Evolutionary conservation across 140 eudicot species (phyloP).

Genomic region (Flaveria floridana): DNA sequence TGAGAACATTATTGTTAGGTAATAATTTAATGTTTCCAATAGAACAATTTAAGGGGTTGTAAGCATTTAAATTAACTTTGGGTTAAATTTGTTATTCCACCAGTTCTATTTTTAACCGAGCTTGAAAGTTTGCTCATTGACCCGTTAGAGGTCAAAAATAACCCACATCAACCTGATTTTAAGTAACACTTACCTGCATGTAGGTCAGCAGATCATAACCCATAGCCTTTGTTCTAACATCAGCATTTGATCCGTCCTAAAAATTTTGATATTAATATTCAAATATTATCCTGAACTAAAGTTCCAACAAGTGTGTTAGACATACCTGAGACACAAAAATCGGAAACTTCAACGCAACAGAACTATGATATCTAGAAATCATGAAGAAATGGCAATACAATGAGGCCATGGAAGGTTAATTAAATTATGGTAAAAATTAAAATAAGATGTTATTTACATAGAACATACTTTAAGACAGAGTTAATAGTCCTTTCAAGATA

Average conservation of each 20-base stretch:
- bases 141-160: not conserved
- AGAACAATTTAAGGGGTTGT: not conserved
- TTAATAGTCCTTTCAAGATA: conserved; percentile 84
- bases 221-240: conserved; percentile 73
- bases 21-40: not conserved
- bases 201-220: conserved; percentile 70
- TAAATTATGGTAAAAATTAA: not conserved
- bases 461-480: conserved; percentile 75
- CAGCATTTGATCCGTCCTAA: conserved; percentile 81
- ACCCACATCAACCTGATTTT: not conserved
- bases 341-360: conserved; percentile 80
- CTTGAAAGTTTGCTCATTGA: conserved; percentile 2
- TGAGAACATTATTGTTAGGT: not conserved
- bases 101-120: not conserved
- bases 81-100: not conserved
- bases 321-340: conserved; percentile 89
- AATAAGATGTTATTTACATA: not conserved
- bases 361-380: conserved; percentile 57
- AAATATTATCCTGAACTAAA: not conserved
- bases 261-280: conserved; percentile 4
- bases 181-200: conserved; percentile 64
- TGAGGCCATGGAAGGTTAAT: conserved; percentile 13
- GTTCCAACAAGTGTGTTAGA: not conserved
- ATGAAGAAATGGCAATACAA: conserved; percentile 13
- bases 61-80: not conserved